Evolutionary conservation across 345 rosid genomes (phyloP).

Genomic region (Firmiana major): DNA sequence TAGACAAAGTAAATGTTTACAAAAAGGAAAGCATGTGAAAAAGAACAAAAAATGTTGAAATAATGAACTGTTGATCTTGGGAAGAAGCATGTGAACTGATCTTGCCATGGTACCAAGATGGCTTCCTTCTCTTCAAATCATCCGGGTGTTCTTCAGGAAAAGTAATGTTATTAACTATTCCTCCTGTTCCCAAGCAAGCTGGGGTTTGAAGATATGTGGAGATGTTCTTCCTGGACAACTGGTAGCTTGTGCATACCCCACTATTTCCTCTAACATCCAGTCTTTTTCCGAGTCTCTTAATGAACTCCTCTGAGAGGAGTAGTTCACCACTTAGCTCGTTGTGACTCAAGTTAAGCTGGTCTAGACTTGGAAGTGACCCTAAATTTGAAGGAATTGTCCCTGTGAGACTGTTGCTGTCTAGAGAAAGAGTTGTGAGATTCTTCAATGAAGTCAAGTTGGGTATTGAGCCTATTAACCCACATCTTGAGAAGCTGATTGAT

Average conservation of each 20-base stretch:
- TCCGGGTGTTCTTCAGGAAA: slow-evolving; percentile 20
- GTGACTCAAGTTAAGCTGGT: slow-evolving; percentile 38
- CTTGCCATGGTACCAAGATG: slow-evolving; percentile 20
- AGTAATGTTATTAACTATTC: slow-evolving; percentile 5
- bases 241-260: slow-evolving; percentile 32
- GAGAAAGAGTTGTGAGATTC: slow-evolving; percentile 33
- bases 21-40: background rate
- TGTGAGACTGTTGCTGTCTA: slow-evolving; percentile 35
- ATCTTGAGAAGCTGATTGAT: slow-evolving; percentile 39
- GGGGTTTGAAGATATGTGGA: slow-evolving; percentile 23
- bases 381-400: slow-evolving; percentile 37
- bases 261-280: slow-evolving; percentile 39
- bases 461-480: slow-evolving; percentile 35
- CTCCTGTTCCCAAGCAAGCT: slow-evolving; percentile 24
- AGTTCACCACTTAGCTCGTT: slow-evolving; percentile 39
- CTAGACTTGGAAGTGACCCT: slow-evolving; percentile 34
- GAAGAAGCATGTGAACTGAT: slow-evolving; percentile 20
- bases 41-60: slow-evolving; percentile 9
- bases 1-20: background rate
- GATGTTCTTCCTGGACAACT: slow-evolving; percentile 15
- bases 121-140: slow-evolving; percentile 19
- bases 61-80: background rate
- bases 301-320: slow-evolving; percentile 27
- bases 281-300: slow-evolving; percentile 36
- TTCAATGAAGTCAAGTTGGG: slow-evolving; percentile 32